Evolutionary conservation across 495 filamentous ascomycete species (phyloP).

Genomic region (Aspergillus sclerotiicarbonarius): DNA sequence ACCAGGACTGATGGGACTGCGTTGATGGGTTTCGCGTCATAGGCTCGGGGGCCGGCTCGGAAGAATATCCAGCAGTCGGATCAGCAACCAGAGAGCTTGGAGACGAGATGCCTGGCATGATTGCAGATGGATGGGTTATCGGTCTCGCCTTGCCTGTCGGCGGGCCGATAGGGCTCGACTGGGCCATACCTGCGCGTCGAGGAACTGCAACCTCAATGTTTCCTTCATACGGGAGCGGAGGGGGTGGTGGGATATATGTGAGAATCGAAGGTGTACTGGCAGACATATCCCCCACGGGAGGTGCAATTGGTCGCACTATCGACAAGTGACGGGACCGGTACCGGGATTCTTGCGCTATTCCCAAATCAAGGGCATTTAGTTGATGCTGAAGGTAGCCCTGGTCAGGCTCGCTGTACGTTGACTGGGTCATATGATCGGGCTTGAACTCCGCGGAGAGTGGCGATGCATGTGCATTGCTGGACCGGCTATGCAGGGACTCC

Average conservation of each 20-base stretch:
- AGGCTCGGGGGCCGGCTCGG: conserved; percentile 30
- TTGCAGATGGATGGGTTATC: conserved; percentile 37
- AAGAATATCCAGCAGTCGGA: conserved; percentile 18
- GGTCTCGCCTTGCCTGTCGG: conserved; percentile 10
- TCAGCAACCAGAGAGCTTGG: conserved; percentile 19
- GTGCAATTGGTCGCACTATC: conserved; percentile 14
- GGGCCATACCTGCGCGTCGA: conserved; percentile 11
- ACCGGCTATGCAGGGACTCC: conserved; percentile 32
- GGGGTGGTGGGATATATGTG: conserved; percentile 17
- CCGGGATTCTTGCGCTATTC: conserved; percentile 25
- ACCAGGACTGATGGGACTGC: conserved; percentile 40
- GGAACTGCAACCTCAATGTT: conserved; percentile 28
- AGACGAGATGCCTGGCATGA: conserved; percentile 38
- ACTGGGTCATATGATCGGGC: conserved; percentile 26
- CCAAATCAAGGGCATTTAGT: conserved; percentile 22
- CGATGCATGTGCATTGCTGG: conserved; percentile 30
- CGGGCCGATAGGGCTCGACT: background rate
- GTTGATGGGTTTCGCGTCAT: conserved; percentile 36
- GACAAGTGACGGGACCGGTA: conserved; percentile 30
- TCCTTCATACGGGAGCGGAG: conserved; percentile 33
- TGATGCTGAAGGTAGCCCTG: conserved; percentile 17
- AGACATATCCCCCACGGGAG: conserved; percentile 25
- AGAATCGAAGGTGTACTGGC: conserved; percentile 30
- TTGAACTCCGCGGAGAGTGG: conserved; percentile 36
- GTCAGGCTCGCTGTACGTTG: conserved; percentile 42